Conservation (phyloP, 2,329 filamentous ascomycete species). For the Epichloe glyceriae region DNA sequence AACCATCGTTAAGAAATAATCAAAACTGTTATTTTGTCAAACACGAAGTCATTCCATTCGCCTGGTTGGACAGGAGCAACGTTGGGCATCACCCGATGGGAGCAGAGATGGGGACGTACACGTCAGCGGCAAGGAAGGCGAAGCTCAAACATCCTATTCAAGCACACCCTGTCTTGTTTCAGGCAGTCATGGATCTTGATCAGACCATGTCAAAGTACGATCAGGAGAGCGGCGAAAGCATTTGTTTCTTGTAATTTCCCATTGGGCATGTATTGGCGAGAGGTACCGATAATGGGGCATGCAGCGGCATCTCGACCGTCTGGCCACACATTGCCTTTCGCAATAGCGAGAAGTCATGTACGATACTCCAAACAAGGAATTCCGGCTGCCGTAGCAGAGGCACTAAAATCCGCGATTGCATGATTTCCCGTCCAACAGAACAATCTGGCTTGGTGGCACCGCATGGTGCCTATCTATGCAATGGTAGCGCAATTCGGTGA, state of each 20-base stretch:
- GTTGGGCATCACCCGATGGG: neutral
- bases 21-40: neutral
- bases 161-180: neutral
- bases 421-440: slow-evolving; percentile 1
- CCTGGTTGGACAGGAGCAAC: neutral
- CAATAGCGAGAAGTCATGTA: neutral
- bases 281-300: neutral
- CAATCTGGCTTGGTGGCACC: slow-evolving; percentile 3
- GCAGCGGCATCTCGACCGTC: neutral
- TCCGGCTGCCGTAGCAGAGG: neutral
- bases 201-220: neutral
- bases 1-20: neutral
- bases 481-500: neutral
- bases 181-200: neutral
- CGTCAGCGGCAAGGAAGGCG: slow-evolving; percentile 2
- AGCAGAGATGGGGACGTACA: neutral
- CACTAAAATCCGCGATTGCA: slow-evolving; percentile 1
- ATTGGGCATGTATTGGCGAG: slow-evolving; percentile 2
- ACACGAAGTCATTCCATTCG: neutral
- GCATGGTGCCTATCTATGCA: slow-evolving; percentile 1
- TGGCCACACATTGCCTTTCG: neutral
- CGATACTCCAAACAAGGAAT: neutral
- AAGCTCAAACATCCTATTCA: neutral
- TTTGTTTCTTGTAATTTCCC: neutral
- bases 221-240: neutral